Percentiles rank a stretch among this genome's conserved stretches.
Conservation (phyloP, 768 basidiomycete species). For the Naematelia aurantialba region DNA sequence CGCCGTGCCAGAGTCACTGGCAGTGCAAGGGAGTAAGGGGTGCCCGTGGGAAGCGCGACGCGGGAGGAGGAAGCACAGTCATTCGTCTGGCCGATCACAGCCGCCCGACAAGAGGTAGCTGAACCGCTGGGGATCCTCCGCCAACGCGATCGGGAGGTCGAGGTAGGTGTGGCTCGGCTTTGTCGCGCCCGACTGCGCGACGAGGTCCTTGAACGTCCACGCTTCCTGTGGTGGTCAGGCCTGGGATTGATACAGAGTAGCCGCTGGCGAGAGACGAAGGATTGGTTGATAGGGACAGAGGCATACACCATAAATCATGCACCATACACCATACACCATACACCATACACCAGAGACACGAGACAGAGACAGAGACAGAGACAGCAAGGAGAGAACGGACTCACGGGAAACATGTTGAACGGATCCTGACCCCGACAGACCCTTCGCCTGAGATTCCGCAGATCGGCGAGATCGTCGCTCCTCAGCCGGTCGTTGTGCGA, state of each 20-base stretch:
- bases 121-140: constrained; percentile 22
- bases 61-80: background rate
- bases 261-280: too few species aligned
- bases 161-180: constrained; percentile 9
- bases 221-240: constrained; percentile 12
- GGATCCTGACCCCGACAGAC: constrained; percentile 33
- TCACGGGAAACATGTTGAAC: constrained; percentile 35
- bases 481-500: constrained; percentile 36
- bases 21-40: too few species aligned
- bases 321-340: too few species aligned
- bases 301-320: too few species aligned
- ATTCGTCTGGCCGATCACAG: constrained; percentile 18
- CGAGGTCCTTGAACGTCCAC: constrained; percentile 25
- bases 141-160: constrained; percentile 16
- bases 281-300: too few species aligned
- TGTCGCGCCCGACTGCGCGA: constrained; percentile 17
- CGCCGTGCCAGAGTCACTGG: too few species aligned
- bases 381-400: background rate
- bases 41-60: too few species aligned
- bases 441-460: constrained; percentile 14
- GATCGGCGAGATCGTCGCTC: constrained; percentile 4
- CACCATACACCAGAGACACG: background rate
- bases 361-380: background rate
- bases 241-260: too few species aligned
- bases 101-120: constrained; percentile 29